Evolutionary conservation across 2,329 filamentous ascomycete genomes (phyloP), one percentile per base, ranked within the genome.

Genomic region (Rhynchosporium graminicola): DNA sequence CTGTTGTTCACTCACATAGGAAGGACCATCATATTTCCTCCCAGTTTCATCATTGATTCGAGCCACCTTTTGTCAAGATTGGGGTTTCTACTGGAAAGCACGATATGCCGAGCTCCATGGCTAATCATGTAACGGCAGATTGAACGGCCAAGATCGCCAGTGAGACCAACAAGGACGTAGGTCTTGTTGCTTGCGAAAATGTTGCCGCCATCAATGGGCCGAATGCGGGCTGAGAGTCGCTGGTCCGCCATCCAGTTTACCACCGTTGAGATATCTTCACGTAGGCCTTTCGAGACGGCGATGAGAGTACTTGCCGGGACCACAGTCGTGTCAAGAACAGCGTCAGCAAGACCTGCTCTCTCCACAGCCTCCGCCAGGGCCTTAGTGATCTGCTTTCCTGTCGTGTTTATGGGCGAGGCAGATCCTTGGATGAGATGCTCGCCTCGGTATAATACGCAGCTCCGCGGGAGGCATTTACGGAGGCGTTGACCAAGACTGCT

Each of bases 111-210:
- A 0, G 77, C 78, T 0, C 77, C 78, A 15, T 70, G 69, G 0
- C 48, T 51, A 0, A 76, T 69, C 77, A 80, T 79, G 75, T 76
- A 80, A 31, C 71, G 47, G 45, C 72, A 74, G 0, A 79, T 67
- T 0, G 76, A 76, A 5, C 70, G 70, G 0, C 77, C 78, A 0
- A 75, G 36, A 1, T 61, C 59, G 9, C 70, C 63, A 10, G 65
- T 65, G 0, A 74, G 48, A 26, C 74, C 74, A 31, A 69, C 62
- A 6, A 75, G 50, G 13, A 68, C 28, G 52, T 76, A 76, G 0
- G 74, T 42, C 40, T 42, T 42, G 40, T 42, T 42, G 3, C 74
- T 12, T 33, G 13, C 48, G 12, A 26, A 52, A 13, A 42, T 9
- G 10, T 15, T 15, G 40, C n/a, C 10, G 40, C n/a, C 10, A 9